Conservation (phyloP, 2,329 filamentous ascomycete genomes). For the Furcasterigmium sp. region DNA sequence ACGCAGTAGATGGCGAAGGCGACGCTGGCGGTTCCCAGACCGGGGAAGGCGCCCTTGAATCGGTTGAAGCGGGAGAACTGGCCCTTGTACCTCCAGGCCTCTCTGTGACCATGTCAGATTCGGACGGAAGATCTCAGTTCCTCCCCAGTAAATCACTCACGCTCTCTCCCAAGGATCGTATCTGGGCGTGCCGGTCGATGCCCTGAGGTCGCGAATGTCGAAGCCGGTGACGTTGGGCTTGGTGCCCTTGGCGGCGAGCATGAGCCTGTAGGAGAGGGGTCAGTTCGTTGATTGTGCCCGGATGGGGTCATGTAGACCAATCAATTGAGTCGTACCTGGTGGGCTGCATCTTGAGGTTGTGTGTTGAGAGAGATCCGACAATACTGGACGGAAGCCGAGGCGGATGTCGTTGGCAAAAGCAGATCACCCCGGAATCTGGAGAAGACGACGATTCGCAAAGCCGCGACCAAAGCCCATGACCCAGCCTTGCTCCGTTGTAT, state of each 20-base stretch:
- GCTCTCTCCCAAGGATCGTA: constrained; percentile 64
- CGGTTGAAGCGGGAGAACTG: constrained; percentile 85
- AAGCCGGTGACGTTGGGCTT: constrained; percentile 87
- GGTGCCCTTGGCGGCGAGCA: constrained; percentile 43
- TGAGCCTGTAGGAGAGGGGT: constrained; percentile 31
- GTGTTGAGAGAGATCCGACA: constrained; percentile 7
- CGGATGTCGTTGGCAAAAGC: constrained; percentile 11
- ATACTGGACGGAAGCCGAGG: constrained; percentile 12
- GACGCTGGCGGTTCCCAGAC: constrained; percentile 85
- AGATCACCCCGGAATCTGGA: too few species aligned
- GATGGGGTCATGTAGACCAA: not conserved
- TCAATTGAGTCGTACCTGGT: constrained; percentile 15
- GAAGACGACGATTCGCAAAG: too few species aligned
- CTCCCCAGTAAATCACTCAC: constrained; percentile 36
- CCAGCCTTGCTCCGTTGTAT: not conserved
- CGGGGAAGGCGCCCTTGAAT: constrained; percentile 81
- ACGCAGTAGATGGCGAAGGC: constrained; percentile 86
- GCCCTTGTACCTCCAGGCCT: constrained; percentile 91
- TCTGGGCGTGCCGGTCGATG: constrained; percentile 56
- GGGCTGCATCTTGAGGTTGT: constrained; percentile 18
- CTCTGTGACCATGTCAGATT: constrained; percentile 47
- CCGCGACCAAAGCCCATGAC: too few species aligned
- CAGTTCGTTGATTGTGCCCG: constrained; percentile 2
- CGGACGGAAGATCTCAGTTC: not conserved
- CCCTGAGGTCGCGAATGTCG: constrained; percentile 75